These are phyloP conservation scores for Phascolomyces articulosus DNA, from an alignment of 371 early-diverging fungal genomes.

Conservation along the genomic window DNA sequence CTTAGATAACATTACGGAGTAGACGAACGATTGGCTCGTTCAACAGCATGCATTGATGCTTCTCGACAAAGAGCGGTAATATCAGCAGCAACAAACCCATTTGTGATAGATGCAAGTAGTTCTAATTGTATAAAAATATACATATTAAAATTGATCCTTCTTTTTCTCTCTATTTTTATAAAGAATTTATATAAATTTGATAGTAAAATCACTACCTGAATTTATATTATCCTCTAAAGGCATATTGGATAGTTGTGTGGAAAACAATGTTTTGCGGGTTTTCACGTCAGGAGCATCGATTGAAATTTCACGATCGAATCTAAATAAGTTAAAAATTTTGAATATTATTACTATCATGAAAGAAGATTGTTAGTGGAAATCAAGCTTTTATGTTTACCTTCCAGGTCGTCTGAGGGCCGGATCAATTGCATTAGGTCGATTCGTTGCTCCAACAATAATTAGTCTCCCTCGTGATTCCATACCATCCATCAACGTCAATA, in stretches of 20 bases:
- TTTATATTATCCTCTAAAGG: conserved; percentile 56
- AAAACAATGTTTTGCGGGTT: conserved; percentile 68
- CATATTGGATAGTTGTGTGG: conserved; percentile 56
- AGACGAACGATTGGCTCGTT: conserved; percentile 32
- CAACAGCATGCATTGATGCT: conserved; percentile 73
- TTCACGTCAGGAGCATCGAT: conserved; percentile 79
- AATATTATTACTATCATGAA: not conserved
- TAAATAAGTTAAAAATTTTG: conserved; percentile 6
- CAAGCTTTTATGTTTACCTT: conserved; percentile 51
- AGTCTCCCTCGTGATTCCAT: conserved; percentile 64
- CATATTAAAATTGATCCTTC: too few relatives aligned
- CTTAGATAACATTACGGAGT: not conserved
- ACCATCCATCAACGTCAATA: conserved; percentile 98
- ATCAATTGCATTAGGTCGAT: conserved; percentile 98
- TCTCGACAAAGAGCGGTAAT: conserved; percentile 90
- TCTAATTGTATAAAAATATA: conserved; percentile 28
- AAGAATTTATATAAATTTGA: not conserved
- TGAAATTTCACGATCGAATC: conserved; percentile 94
- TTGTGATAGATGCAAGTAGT: conserved; percentile 80
- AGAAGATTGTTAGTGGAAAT: not conserved
- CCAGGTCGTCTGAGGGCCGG: conserved; percentile 98
- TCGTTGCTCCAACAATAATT: conserved; percentile 97
- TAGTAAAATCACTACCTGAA: conserved; percentile 20
- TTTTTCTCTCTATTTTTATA: too few relatives aligned
- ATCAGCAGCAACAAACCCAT: conserved; percentile 98